These are phyloP conservation scores for Agrocybe pediades DNA, from an alignment of 768 basidiomycete genomes.

Conservation along the genomic window DNA sequence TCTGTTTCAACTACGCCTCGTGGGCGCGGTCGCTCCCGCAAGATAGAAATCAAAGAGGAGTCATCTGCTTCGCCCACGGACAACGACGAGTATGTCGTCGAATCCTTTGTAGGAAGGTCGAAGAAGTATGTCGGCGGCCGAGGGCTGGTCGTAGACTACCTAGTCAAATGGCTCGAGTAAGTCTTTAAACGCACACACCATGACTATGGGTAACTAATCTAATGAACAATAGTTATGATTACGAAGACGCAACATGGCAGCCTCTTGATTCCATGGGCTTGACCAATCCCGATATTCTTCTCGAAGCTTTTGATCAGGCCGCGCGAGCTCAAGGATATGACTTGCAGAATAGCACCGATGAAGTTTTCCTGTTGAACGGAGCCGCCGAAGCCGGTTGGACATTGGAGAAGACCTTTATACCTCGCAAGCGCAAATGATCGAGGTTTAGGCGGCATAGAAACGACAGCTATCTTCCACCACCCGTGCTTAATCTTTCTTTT, in stretches of 20 bases:
- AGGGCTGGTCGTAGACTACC: constrained; percentile 27
- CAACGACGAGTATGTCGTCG: constrained; percentile 29
- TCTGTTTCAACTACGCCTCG: not conserved
- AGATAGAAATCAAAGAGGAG: constrained; percentile 2
- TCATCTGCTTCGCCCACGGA: constrained; percentile 1
- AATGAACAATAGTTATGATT: constrained; percentile 31
- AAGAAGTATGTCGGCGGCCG: constrained; percentile 24
- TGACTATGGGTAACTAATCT: not conserved
- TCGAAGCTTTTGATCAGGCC: constrained; percentile 29
- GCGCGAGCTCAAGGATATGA: constrained; percentile 30
- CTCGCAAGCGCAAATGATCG: not conserved
- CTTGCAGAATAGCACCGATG: constrained; percentile 19
- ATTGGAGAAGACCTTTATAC: constrained; percentile 1
- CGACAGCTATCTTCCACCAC: not conserved
- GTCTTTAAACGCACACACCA: constrained; percentile 4
- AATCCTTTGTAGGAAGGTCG: constrained; percentile 34
- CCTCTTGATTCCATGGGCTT: constrained; percentile 25
- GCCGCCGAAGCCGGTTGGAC: constrained; percentile 33
- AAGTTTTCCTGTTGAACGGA: constrained; percentile 30
- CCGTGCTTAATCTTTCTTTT: no score
- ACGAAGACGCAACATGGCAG: constrained; percentile 39
- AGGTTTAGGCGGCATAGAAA: not conserved
- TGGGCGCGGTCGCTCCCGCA: constrained; percentile 5
- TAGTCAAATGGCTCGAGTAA: constrained; percentile 44
- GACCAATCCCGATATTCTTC: constrained; percentile 25